Base-by-base conservation (phyloP, 139 green algal genomes). In the Nannochloris sp. region DNA sequence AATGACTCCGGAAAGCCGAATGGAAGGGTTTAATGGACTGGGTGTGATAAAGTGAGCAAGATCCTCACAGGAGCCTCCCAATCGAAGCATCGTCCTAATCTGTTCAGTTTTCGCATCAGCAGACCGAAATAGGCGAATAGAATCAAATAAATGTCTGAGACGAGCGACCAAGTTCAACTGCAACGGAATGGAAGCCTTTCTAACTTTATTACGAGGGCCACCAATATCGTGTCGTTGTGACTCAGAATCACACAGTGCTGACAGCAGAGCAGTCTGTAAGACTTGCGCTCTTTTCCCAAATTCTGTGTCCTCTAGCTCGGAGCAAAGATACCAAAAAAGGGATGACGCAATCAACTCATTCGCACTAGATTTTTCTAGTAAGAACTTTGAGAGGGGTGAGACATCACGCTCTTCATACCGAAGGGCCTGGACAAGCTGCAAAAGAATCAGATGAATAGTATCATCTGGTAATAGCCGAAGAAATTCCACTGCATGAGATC, bases 351-450 rank as follows among this genome's bases (percentile, higher is more conserved):
- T 75, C 12, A 74, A 65, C 21, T 76, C 66, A 66, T 86, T 86
- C 24, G 50, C 25, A 18, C 40, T 44, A 6, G 80, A 86, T 14
- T 90, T 72, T 2, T 31, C 31, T 9, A 92, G 57, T n/a, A 96
- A 75, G 78, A 96, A 95, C 24, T 49, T 29, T 48, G 87, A 62
- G 25, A 89, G 80, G 27, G 74, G 73, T 18, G 73, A 87, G 65
- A 77, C 48, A 40, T 90, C 81, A 4, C 15, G 21, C 14, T 59
- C 23, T 78, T 97, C 89, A 69, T 96, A 97, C 8, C 92, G 84
- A 69, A 98, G 76, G 4, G 92, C 92, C 67, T 92, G 88, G 44
- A 96, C 86, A 48, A 97, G 82, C 75, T 96, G 92, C 74, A 97
- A 83, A 70, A 98, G 79, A 71, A 94, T 95, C 62, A 73, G 83